Percentiles rank a stretch among this genome's conserved stretches.
Conservation (phyloP, 768 basidiomycete species). For the Pisolithus tinctorius region DNA sequence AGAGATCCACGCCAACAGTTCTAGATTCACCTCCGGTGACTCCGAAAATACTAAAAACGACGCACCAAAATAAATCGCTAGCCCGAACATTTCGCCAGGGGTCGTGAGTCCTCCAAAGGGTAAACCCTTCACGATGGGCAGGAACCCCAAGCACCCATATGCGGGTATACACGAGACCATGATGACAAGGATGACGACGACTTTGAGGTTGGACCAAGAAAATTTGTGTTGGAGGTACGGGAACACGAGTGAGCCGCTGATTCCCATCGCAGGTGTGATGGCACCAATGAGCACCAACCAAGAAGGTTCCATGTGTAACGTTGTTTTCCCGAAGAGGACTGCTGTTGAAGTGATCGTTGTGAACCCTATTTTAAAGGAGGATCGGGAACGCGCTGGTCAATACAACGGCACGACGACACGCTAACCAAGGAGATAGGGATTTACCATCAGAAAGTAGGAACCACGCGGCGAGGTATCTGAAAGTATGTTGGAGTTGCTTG, state of each 20-base stretch:
- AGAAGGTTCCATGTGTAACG: constrained; percentile 71
- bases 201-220: constrained; percentile 58
- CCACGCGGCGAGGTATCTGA: constrained; percentile 89
- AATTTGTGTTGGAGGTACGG: constrained; percentile 63
- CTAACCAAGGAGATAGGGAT: constrained; percentile 13
- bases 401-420: neutral
- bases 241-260: constrained; percentile 78
- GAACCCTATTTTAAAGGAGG: constrained; percentile 46
- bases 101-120: constrained; percentile 72
- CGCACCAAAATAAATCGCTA: constrained; percentile 79
- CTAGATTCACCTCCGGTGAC: too few relatives aligned
- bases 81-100: constrained; percentile 75
- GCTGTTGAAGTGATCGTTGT: constrained; percentile 91
- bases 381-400: neutral
- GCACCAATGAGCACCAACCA: constrained; percentile 76
- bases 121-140: constrained; percentile 42
- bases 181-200: constrained; percentile 62
- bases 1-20: too few relatives aligned
- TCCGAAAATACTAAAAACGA: neutral
- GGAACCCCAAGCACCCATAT: constrained; percentile 81
- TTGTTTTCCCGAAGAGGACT: constrained; percentile 87
- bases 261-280: constrained; percentile 71
- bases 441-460: constrained; percentile 88
- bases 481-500: constrained; percentile 71
- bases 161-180: constrained; percentile 62